Percentiles rank a stretch among this genome's conserved stretches.
phyloP scores from a whole-genome alignment of 2,329 filamentous ascomycete genomes.

The Fusarium devonianum region DNA sequence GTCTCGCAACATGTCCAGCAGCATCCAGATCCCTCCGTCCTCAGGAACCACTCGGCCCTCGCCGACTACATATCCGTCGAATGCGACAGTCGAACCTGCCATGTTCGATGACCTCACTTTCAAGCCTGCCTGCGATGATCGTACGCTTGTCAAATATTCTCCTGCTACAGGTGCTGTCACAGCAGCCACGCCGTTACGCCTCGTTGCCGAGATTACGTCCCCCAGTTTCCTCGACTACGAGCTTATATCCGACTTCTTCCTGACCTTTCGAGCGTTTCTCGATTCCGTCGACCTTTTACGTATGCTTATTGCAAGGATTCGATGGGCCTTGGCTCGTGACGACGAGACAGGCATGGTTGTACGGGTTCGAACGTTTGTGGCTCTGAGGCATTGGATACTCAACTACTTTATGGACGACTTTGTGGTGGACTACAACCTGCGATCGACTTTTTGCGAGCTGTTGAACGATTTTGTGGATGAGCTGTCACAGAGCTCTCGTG shows the following conservation, averaged over 20 bases:
- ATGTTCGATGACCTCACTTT: slow-evolving; percentile 85
- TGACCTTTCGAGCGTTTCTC: slow-evolving; percentile 91
- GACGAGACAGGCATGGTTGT: slow-evolving; percentile 92
- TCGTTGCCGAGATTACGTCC: slow-evolving; percentile 96
- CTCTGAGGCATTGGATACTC: slow-evolving; percentile 93
- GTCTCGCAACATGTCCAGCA: slow-evolving; percentile 30
- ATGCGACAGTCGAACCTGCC: slow-evolving; percentile 67
- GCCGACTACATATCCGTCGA: slow-evolving; percentile 58
- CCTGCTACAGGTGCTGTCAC: slow-evolving; percentile 74
- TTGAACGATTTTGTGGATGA: slow-evolving; percentile 74
- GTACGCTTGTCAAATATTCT: slow-evolving; percentile 82
- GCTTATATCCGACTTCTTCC: slow-evolving; percentile 94
- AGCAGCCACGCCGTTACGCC: slow-evolving; percentile 86
- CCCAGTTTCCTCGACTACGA: slow-evolving; percentile 97
- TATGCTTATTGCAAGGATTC: slow-evolving; percentile 83
- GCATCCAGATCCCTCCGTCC: slow-evolving; percentile 45
- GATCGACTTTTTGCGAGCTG: slow-evolving; percentile 79
- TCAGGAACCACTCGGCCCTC: slow-evolving; percentile 51
- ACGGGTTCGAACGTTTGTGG: slow-evolving; percentile 94
- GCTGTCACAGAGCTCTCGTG: slow-evolving; percentile 53
- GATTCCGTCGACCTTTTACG: slow-evolving; percentile 77
- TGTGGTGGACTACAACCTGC: slow-evolving; percentile 75
- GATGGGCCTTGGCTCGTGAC: slow-evolving; percentile 81
- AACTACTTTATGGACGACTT: slow-evolving; percentile 99
- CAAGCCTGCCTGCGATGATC: slow-evolving; percentile 80